Base-by-base conservation (phyloP, 805 yeast species). In the Tetrapisispora taiwanensis region DNA sequence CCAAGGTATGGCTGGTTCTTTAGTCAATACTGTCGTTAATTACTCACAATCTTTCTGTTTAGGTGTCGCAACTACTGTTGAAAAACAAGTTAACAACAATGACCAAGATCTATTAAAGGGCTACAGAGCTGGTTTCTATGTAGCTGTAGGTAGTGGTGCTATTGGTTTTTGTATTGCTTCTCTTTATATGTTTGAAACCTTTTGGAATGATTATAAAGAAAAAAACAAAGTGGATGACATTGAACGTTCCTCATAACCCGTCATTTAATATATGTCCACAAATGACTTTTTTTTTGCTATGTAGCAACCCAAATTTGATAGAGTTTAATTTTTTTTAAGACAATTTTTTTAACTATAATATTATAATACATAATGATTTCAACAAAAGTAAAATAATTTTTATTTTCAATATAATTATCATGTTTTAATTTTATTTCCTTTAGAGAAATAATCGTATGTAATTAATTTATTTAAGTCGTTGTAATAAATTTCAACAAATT, bases 1-100 rank as follows among this genome's bases (percentile, higher is more conserved):
- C 51, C 92, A 84, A 62, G 92, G 90, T 8, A 75, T 81, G 72
- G 89, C 88, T 0, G 88, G 87, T 0, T 79, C 87, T 0, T 64
- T 84, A 41, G 79, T 81, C 4, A 71, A 80, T 18, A 82, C 92
- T 0, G 76, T 80, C 52, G 76, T 80, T 12, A 84, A 80, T 58
- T 84, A 84, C 57, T 77, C 88, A 0, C 80, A 76, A 56, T 77
- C 88, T 0, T 58, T 83, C n/a, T 77, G 80, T 31, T 64, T 84
- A 28, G 90, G 88, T 9, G 66, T 84, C 36, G 82, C 84, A 3
- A 78, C 79, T n/a, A 76, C 82, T 2, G 82, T 79, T 3, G 84
- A 81, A 50, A 63, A 62, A 18, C 64, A 72, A 43, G 53, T 69
- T 0, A 51, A 55, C 18, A 51, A 59, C n/a, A 48, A 52, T 14